A percentile compares a stretch with the other conserved stretches of the same genome.
These are phyloP conservation scores for Diaporthe citriasiana DNA, from an alignment of 2,329 filamentous ascomycete species.

Conservation along the genomic window DNA sequence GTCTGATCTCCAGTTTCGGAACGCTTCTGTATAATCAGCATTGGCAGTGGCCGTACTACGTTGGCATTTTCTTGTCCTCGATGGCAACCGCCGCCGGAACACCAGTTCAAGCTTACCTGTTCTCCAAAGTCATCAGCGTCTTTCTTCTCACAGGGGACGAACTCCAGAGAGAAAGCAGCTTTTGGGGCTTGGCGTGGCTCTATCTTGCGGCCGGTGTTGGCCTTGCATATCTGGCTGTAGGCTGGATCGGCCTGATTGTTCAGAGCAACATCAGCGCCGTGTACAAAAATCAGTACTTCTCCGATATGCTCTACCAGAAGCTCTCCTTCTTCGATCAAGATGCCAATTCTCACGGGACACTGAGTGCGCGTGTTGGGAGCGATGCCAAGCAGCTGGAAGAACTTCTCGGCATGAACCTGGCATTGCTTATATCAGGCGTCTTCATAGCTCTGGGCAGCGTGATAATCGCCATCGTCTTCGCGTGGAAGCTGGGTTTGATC, in stretches of 20 bases:
- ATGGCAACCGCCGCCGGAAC: constrained; percentile 46
- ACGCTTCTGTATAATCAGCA: constrained; percentile 7
- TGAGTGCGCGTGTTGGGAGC: constrained; percentile 67
- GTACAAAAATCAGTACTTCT: constrained; percentile 69
- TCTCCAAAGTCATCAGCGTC: constrained; percentile 86
- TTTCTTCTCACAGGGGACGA: constrained; percentile 53
- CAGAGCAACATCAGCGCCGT: constrained; percentile 14
- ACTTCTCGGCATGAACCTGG: constrained; percentile 80
- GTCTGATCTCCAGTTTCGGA: constrained; percentile 7
- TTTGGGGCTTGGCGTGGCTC: constrained; percentile 95
- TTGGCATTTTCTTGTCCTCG: not conserved
- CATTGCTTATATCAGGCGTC: constrained; percentile 72
- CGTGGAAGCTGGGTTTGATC: constrained; percentile 60
- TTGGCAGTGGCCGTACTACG: constrained; percentile 11
- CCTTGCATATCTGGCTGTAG: constrained; percentile 67
- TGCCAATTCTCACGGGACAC: constrained; percentile 62
- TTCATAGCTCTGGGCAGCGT: constrained; percentile 72
- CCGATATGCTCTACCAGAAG: constrained; percentile 69
- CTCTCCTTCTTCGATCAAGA: constrained; percentile 72
- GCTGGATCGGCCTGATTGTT: constrained; percentile 45
- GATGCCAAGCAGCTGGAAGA: constrained; percentile 76
- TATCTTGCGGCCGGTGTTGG: constrained; percentile 70
- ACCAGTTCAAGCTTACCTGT: constrained; percentile 69
- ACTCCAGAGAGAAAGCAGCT: constrained; percentile 66
- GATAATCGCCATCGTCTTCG: constrained; percentile 57